Evolutionary conservation across 2,329 filamentous ascomycete species (phyloP).

Genomic region (Calonectria montana): DNA sequence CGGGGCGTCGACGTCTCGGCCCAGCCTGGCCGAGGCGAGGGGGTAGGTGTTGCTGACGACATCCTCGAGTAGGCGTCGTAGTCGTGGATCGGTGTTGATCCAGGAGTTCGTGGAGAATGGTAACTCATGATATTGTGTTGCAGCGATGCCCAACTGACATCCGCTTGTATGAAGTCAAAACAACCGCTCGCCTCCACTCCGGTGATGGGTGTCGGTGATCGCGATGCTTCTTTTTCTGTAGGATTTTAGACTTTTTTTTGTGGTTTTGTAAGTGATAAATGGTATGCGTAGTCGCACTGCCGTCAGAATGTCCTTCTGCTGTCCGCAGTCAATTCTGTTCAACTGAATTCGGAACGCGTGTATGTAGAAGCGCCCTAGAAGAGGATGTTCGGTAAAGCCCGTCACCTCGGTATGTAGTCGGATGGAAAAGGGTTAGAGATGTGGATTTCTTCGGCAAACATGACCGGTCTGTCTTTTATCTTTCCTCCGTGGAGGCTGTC

Average conservation of each 20-base stretch:
- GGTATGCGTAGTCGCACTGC: slow-evolving; percentile 31
- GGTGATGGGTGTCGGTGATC: slow-evolving; percentile 33
- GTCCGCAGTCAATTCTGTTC: slow-evolving; percentile 34
- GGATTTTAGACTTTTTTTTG: slow-evolving; percentile 49
- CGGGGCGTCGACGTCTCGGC: slow-evolving; percentile 61
- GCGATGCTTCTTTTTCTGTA: slow-evolving; percentile 33
- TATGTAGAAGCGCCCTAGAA: slow-evolving; percentile 56
- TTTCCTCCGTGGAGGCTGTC: slow-evolving; percentile 49
- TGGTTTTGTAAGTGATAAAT: slow-evolving; percentile 30
- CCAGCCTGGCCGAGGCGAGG: slow-evolving; percentile 66
- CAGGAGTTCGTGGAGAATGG: slow-evolving; percentile 53
- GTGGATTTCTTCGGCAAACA: slow-evolving; percentile 68
- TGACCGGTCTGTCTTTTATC: slow-evolving; percentile 53
- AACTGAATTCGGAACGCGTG: slow-evolving; percentile 29
- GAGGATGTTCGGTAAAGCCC: slow-evolving; percentile 59
- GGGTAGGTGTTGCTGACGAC: slow-evolving; percentile 66
- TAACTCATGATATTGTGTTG: slow-evolving; percentile 55
- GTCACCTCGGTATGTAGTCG: slow-evolving; percentile 73
- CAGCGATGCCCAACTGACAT: slow-evolving; percentile 48
- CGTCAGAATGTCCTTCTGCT: slow-evolving; percentile 26
- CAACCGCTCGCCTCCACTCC: slow-evolving; percentile 44
- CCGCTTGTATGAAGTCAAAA: slow-evolving; percentile 35
- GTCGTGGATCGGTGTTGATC: slow-evolving; percentile 61
- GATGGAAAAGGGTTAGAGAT: slow-evolving; percentile 66
- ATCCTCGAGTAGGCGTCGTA: slow-evolving; percentile 64